Evolutionary conservation across 1,284 basidiomycete species (phyloP), one percentile per base, ranked within the genome.

Genomic region (Meira nashicola): DNA sequence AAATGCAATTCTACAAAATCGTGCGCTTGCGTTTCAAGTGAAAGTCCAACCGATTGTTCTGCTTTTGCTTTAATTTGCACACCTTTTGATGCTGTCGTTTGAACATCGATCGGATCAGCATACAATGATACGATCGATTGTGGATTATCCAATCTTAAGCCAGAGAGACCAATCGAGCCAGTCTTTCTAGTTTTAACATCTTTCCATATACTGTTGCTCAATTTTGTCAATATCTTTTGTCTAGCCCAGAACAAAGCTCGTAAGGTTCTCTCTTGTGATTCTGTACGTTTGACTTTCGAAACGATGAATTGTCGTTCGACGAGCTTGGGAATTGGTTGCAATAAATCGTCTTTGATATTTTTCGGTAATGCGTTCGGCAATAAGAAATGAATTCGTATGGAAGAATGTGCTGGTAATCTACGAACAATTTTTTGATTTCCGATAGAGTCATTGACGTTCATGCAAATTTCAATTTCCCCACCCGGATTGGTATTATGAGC

Each of bases 401-500:
- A 12, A 19, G 46, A 21, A 23, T 48, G 17, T n/a, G 46, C 46
- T 12, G 46, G 46, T 12, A 48, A 23, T 5, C 25, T 48, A 3
- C 28, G 28, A 33, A 8, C 28, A 8, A 33, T 33, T 8, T 33
- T 33, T 33, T 33, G 28, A 33, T 8, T 33, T 4, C 28, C 28
- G 28, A 33, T 8, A 33, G 28, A 33, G 28, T 33, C 28, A 33
- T 33, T 8, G 8, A 33, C 8, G 28, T 33, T 33, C 28, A 33
- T 33, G 28, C 28, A 33, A 8, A 33, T 33, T 8, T 86, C 82
- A 58, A 97, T 85, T 0, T 83, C 85, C 8, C 94, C 87, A 71
- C 93, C 88, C 72, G 97, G 94, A 0, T 92, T 89, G 25, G 88
- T 81, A 75, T 98, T 98, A 54, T 87, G 83, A 14, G 97, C 86